These are phyloP conservation scores for Apiospora rasikravindrae DNA, from an alignment of 2,329 filamentous ascomycete genomes.

Conservation along the genomic window DNA sequence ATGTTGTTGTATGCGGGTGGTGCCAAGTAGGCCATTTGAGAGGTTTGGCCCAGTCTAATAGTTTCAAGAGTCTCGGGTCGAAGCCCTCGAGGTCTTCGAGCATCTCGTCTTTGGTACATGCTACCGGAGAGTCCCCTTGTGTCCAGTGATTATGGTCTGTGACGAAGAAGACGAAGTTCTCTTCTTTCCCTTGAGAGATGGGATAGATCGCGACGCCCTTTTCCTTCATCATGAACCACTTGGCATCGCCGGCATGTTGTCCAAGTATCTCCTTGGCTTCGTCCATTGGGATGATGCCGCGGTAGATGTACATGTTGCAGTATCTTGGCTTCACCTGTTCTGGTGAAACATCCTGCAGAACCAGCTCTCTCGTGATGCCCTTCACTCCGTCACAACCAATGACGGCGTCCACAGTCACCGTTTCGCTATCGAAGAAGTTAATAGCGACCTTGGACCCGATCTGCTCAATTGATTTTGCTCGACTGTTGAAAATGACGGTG, in stretches of 20 bases:
- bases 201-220: slow-evolving; percentile 33
- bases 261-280: slow-evolving; percentile 34
- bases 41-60: slow-evolving; percentile 33
- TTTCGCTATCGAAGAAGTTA: slow-evolving; percentile 31
- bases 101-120: slow-evolving; percentile 36
- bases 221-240: slow-evolving; percentile 35
- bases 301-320: slow-evolving; percentile 37
- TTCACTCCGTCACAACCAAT: slow-evolving; percentile 37
- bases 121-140: slow-evolving; percentile 29
- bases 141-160: slow-evolving; percentile 28
- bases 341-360: slow-evolving; percentile 32
- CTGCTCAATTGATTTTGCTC: slow-evolving; percentile 32
- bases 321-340: slow-evolving; percentile 36
- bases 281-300: slow-evolving; percentile 37
- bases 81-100: slow-evolving; percentile 31
- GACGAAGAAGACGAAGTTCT: slow-evolving; percentile 35
- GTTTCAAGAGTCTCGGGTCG: slow-evolving; percentile 30
- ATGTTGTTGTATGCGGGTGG: slow-evolving; percentile 33
- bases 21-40: slow-evolving; percentile 35
- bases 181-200: slow-evolving; percentile 33
- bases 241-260: slow-evolving; percentile 35
- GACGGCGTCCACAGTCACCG: slow-evolving; percentile 29
- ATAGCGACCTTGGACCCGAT: slow-evolving; percentile 29
- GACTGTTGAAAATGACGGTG: slow-evolving; percentile 34
- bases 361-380: slow-evolving; percentile 31